Conservation (phyloP, 257 asterid species). For the Ehretia macrophylla region DNA sequence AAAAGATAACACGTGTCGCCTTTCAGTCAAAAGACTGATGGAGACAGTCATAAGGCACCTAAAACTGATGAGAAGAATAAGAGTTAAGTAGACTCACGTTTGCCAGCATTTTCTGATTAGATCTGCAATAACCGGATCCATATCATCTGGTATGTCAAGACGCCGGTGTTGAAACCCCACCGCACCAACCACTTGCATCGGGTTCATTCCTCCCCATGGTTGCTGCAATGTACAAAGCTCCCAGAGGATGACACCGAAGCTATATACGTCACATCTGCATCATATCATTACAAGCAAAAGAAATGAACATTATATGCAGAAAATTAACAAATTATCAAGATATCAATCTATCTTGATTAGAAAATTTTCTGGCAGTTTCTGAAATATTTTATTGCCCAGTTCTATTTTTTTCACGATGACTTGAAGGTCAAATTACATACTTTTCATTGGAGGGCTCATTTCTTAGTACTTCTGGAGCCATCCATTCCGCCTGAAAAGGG, state of each 20-base stretch:
- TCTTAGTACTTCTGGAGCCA: constrained; percentile 99
- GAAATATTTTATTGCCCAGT: neutral
- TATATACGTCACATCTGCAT: constrained; percentile 86
- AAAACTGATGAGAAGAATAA: neutral
- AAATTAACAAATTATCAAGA: no score
- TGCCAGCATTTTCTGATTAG: constrained; percentile 84
- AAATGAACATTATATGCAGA: neutral
- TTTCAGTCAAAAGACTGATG: neutral
- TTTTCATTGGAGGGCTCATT: constrained; percentile 94
- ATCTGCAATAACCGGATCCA: constrained; percentile 69
- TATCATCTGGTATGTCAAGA: constrained; percentile 78
- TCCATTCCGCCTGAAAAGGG: constrained; percentile 91
- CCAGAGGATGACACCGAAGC: constrained; percentile 90
- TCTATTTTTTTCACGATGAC: neutral
- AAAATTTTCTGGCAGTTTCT: neutral
- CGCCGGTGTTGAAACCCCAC: constrained; percentile 97
- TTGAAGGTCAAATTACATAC: constrained; percentile 36
- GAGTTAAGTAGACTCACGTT: constrained; percentile 50
- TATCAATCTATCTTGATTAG: neutral
- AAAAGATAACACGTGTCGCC: no score
- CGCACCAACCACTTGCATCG: constrained; percentile 98
- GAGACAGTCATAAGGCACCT: neutral
- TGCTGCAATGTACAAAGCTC: constrained; percentile 88
- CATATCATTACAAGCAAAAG: constrained; percentile 3
- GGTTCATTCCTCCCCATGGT: constrained; percentile 98